phyloP scores from a whole-genome alignment of 805 yeast species.

The Ogataea henricii region DNA sequence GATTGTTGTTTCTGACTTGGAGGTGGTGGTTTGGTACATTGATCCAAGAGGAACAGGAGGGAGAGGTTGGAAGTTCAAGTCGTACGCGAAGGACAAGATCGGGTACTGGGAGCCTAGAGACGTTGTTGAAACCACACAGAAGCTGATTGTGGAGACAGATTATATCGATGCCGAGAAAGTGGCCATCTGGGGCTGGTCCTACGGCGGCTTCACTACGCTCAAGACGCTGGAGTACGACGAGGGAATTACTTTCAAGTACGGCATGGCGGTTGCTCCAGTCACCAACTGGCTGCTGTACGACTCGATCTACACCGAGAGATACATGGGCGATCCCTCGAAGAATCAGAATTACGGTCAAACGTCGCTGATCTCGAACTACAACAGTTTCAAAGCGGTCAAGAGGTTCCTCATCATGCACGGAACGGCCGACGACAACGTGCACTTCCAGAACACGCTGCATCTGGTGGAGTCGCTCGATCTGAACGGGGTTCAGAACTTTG shows the following conservation, averaged over 20 bases:
- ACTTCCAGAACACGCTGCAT: constrained; percentile 66
- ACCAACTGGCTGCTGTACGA: constrained; percentile 77
- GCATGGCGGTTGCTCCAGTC: constrained; percentile 84
- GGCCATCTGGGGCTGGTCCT: constrained; percentile 88
- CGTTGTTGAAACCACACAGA: constrained; percentile 50
- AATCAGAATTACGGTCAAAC: constrained; percentile 53
- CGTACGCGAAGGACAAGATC: constrained; percentile 55
- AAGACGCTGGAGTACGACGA: constrained; percentile 71
- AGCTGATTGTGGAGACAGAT: constrained; percentile 46
- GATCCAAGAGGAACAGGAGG: constrained; percentile 88
- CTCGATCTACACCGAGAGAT: constrained; percentile 78
- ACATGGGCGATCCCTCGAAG: constrained; percentile 57
- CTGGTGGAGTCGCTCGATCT: constrained; percentile 61
- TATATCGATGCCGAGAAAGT: constrained; percentile 55
- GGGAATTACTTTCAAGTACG: constrained; percentile 66
- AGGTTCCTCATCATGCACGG: constrained; percentile 78
- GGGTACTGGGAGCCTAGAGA: constrained; percentile 83
- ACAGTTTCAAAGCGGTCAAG: constrained; percentile 47
- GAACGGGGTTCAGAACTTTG: constrained; percentile 66
- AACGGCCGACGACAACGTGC: constrained; percentile 84
- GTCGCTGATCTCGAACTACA: constrained; percentile 44
- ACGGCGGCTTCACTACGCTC: constrained; percentile 77
- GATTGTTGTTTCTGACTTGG: constrained; percentile 54
- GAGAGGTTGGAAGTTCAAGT: constrained; percentile 65
- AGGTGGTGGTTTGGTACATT: constrained; percentile 62